phyloP scores from a whole-genome alignment of 257 asterid genomes.

The Plantago elongata region DNA sequence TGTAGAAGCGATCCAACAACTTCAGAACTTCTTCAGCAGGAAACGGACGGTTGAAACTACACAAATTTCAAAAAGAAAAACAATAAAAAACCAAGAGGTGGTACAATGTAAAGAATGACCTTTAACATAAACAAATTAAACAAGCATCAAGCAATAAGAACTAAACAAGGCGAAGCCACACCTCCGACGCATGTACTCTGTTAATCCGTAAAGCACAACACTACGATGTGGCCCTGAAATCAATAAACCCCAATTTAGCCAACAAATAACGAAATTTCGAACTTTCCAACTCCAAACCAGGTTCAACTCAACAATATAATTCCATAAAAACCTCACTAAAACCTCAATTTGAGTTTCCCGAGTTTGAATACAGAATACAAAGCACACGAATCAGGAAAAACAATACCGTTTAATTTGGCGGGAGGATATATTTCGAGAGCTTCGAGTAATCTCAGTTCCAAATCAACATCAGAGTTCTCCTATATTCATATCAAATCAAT shows the following conservation, averaged over 20 bases:
- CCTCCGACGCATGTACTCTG: conserved; percentile 68
- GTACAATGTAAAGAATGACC: neutral
- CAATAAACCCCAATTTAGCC: conserved; percentile 5
- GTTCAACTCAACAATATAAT: too few relatives aligned
- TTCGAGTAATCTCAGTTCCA: conserved; percentile 80
- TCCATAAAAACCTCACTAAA: too few relatives aligned
- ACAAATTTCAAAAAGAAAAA: conserved; percentile 1
- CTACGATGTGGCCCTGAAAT: conserved; percentile 81
- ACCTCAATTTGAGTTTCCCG: too few relatives aligned
- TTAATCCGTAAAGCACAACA: conserved; percentile 50
- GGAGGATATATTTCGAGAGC: conserved; percentile 94
- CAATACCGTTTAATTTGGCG: conserved; percentile 66
- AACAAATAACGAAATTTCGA: neutral
- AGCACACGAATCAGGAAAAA: neutral
- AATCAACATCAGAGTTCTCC: conserved; percentile 86
- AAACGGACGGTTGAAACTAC: conserved; percentile 78
- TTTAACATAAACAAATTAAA: too few relatives aligned
- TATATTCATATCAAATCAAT: conserved; percentile 17
- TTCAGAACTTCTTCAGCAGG: conserved; percentile 75
- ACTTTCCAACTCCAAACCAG: too few relatives aligned
- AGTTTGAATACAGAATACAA: neutral
- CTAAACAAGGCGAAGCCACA: conserved; percentile 20
- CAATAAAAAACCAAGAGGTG: neutral
- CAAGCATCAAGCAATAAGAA: conserved; percentile 1
- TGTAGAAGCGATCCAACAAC: conserved; percentile 83